Percentiles rank a stretch among this genome's conserved stretches.
Evolutionary conservation across 1,139 yeast genomes (phyloP).

Genomic region (Nakaseomyces glabratus): DNA sequence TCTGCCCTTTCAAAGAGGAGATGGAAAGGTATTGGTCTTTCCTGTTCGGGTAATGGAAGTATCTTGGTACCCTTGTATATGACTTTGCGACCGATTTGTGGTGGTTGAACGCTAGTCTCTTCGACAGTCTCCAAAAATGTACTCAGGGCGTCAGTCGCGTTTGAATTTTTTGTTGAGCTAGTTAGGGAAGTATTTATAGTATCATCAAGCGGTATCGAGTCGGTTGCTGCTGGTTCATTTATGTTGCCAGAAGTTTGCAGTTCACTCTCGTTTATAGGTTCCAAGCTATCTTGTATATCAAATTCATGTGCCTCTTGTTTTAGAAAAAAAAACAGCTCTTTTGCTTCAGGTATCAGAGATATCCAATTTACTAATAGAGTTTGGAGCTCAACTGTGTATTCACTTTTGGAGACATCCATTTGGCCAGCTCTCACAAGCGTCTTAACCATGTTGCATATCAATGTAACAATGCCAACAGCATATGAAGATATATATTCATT

Average conservation of each 20-base stretch:
- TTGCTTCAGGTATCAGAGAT: slow-evolving; percentile 43
- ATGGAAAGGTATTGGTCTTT: slow-evolving; percentile 7
- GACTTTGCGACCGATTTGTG: no score
- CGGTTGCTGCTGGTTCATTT: no score
- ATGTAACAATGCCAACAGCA: slow-evolving; percentile 42
- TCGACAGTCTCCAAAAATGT: no score
- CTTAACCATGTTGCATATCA: slow-evolving; percentile 54
- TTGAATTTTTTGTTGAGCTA: no score
- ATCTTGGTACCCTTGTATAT: slow-evolving; percentile 13
- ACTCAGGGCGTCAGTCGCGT: no score
- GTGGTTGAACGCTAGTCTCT: no score
- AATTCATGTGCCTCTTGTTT: slow-evolving; percentile 17
- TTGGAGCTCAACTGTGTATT: slow-evolving; percentile 49
- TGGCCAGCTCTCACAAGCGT: slow-evolving; percentile 40
- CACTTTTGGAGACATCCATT: slow-evolving; percentile 38
- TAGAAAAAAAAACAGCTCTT: slow-evolving; percentile 31
- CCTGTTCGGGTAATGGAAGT: slow-evolving; percentile 15
- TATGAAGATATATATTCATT: slow-evolving; percentile 30
- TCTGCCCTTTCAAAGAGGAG: slow-evolving; percentile 1
- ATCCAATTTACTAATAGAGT: slow-evolving; percentile 55
- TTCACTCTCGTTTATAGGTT: slow-evolving; percentile 5
- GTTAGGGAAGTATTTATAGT: no score
- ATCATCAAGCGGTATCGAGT: no score
- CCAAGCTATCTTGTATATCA: slow-evolving; percentile 3
- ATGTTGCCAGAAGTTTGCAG: no score